Base-by-base conservation (phyloP, 768 basidiomycete genomes). In the Rhizopogon vulgaris region DNA sequence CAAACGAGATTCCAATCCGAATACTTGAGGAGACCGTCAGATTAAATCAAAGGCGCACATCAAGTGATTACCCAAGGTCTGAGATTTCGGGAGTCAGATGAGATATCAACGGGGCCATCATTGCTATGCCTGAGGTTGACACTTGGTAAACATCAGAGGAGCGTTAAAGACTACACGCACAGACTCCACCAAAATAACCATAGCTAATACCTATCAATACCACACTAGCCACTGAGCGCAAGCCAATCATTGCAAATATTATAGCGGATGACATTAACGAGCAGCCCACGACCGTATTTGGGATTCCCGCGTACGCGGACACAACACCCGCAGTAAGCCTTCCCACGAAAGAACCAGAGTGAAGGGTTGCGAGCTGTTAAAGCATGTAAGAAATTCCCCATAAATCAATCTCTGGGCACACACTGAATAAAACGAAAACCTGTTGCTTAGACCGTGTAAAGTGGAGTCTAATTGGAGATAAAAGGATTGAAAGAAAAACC, bases 381-480 rank as follows among this genome's bases (percentile, higher is more conserved):
- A 4, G 7, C 30, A 32, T 58, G 7, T 53, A 46, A n/a, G 46
- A 3, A 32, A 34, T 14, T 28, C 14, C 38, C 38, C 30, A 24
- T 42, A 6, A 9, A 39, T 48, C n/a, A 52, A 36, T 50, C 47
- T 30, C 6, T 25, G 38, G 28, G 41, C 27, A 59, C 68, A 27
- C 49, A 82, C 82, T 43, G 73, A 74, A 57, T 83, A 82, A 58
- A 84, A 84, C 1, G 82, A 77, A 11, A 84, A 66, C 25, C 58
- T 62, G 17, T 68, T 58, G 12, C 68, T 63, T 28, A 81, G 64
- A 2, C 76, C 75, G 51, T 78, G 76, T 50, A 70, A 69, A 30
- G 76, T 71, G 7, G 82, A 74, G 49, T 79, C 74, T 12, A 83
- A 66, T 52, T 84, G 83, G 15, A 84, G 64, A 58, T 78, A 84